Conservation (phyloP, 2,329 filamentous ascomycete species). For the Volutella citrinella region DNA sequence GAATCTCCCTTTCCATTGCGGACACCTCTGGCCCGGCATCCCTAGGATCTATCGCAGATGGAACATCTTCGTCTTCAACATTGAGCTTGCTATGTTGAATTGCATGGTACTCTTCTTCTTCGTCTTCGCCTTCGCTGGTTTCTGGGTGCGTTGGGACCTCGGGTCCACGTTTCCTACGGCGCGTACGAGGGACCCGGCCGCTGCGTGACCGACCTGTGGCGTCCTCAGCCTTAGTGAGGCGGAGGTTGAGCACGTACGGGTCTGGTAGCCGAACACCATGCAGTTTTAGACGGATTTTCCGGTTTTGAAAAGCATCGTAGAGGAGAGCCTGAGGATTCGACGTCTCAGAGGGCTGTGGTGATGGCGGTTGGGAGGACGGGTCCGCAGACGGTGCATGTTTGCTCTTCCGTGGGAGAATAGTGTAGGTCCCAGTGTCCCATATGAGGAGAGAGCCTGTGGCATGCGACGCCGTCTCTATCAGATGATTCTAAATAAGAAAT, state of each 20-base stretch:
- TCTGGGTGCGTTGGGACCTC: constrained; percentile 13
- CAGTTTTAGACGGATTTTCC: constrained; percentile 56
- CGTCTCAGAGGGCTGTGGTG: constrained; percentile 14
- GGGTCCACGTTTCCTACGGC: constrained; percentile 8
- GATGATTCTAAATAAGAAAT: constrained; percentile 57
- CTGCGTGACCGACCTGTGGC: constrained; percentile 27
- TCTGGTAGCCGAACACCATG: constrained; percentile 52
- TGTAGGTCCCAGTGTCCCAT: constrained; percentile 61
- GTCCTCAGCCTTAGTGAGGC: constrained; percentile 47
- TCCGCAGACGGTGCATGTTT: constrained; percentile 33
- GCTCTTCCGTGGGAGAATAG: constrained; percentile 43
- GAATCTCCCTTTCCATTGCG: constrained; percentile 38
- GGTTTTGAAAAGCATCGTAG: constrained; percentile 46
- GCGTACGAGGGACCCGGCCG: constrained; percentile 4
- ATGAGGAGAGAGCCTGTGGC: constrained; percentile 57
- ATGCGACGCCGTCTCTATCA: constrained; percentile 55
- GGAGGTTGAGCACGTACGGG: constrained; percentile 53
- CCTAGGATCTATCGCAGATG: constrained; percentile 15
- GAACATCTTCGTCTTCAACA: constrained; percentile 16
- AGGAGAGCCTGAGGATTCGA: constrained; percentile 46
- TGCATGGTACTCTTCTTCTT: constrained; percentile 13
- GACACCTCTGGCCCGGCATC: constrained; percentile 20
- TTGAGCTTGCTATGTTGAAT: too few species aligned
- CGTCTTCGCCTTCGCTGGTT: constrained; percentile 21
- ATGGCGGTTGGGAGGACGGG: constrained; percentile 19